Evolutionary conservation across 1,139 yeast species (phyloP).

Genomic region (Arxiozyma telluris): DNA sequence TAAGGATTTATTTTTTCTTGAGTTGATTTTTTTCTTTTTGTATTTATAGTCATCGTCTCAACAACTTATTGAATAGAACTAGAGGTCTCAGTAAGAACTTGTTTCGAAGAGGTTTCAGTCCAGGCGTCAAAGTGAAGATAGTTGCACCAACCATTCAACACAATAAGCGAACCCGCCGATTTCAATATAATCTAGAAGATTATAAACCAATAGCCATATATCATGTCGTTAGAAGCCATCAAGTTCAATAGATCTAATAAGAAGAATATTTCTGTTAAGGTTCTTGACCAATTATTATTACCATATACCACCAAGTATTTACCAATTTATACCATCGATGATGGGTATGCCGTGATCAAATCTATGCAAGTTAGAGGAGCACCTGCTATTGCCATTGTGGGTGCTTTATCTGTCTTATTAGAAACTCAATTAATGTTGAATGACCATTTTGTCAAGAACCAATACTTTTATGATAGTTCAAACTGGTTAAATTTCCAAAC

Average conservation of each 20-base stretch:
- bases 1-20: too few species aligned
- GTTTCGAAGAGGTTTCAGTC: too few species aligned
- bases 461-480: constrained; percentile 31
- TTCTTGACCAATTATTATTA: constrained; percentile 71
- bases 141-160: too few species aligned
- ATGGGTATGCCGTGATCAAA: constrained; percentile 74
- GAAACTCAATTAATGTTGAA: constrained; percentile 39
- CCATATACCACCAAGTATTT: constrained; percentile 75
- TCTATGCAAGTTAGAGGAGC: constrained; percentile 96
- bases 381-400: constrained; percentile 96
- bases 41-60: too few species aligned
- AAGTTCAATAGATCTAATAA: constrained; percentile 43
- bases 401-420: constrained; percentile 72
- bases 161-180: too few species aligned
- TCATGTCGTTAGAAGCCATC: constrained; percentile 53
- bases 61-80: too few species aligned
- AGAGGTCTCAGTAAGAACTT: too few species aligned
- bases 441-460: constrained; percentile 18
- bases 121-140: too few species aligned
- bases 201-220: not conserved
- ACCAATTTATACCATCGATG: constrained; percentile 48
- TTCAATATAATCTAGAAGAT: not conserved
- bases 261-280: constrained; percentile 37
- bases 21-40: too few species aligned
- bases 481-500: constrained; percentile 27